phyloP scores from a whole-genome alignment of 352 stramenopile species.

The Pythium insidiosum region DNA sequence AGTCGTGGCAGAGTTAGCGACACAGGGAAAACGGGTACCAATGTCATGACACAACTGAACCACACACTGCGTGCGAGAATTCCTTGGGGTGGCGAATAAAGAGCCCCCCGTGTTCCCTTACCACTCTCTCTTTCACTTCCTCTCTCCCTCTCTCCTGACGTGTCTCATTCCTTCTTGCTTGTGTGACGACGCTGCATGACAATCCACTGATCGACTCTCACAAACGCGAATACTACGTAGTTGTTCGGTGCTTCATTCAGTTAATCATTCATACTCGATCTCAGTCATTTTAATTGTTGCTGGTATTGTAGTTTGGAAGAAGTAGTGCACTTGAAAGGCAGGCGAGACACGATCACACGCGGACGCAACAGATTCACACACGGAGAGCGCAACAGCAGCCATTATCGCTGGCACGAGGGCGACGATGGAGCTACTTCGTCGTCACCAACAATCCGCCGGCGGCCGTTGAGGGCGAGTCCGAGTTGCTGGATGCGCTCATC shows the following conservation, averaged over 20 bases:
- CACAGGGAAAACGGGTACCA: not conserved
- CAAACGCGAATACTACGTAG: conserved; percentile 1
- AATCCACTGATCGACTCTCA: no score
- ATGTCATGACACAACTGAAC: not conserved
- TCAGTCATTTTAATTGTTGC: conserved; percentile 3
- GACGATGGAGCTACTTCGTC: not conserved
- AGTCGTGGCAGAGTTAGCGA: conserved; percentile 15
- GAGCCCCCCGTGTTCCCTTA: no score
- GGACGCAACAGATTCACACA: no score
- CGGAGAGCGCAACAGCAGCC: no score
- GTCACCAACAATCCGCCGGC: conserved; percentile 19
- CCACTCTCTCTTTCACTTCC: no score
- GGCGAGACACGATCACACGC: no score
- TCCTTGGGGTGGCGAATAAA: no score
- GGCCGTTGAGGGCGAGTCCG: conserved; percentile 36
- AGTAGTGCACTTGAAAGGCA: not conserved
- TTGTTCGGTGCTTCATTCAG: not conserved
- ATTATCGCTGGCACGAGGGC: no score
- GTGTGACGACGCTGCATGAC: no score
- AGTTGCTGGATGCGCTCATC: conserved; percentile 41
- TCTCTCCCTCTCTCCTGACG: no score
- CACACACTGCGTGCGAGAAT: not conserved
- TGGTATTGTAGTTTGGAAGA: not conserved
- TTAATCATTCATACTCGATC: not conserved
- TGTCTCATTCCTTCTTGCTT: no score